Base-by-base conservation (phyloP, 2,329 filamentous ascomycete species). In the Alternaria postmessia region DNA sequence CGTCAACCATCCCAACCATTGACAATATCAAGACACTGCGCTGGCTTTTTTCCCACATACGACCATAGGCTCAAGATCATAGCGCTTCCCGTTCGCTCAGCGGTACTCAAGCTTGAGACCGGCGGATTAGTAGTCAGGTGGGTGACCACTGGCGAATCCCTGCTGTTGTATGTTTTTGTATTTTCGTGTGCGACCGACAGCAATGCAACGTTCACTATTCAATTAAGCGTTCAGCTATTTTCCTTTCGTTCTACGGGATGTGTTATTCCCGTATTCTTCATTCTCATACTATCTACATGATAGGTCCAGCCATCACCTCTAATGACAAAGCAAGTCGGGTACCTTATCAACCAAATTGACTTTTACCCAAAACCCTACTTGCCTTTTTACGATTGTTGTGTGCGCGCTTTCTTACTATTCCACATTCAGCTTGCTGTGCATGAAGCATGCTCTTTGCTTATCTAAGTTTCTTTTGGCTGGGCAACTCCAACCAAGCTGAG, bases 121-220 rank as follows among this genome's bases (percentile, higher is more conserved):
- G 54, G 51, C 41, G 26, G 43, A 54, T 28, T 43, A 64, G 59
- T 64, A 64, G 34, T 57, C 46, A 22, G 53, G 39, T 62, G 34
- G 59, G 55, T 62, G 44, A 62, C 49, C 55, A 54, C 46, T 38
- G 24, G 56, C 36, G 52, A 62, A 60, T 42, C 44, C 49, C 49
- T 48, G 56, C 55, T 62, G 53, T 59, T 59, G 53, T 62, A 62
- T 64, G 59, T 57, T 54, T 24, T 20, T 39, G 46, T 3, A 16
- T 60, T 57, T 60, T 60, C 49, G 46, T 26, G 5, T 16, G n/a
- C 36, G 5, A 54, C 14, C 24, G 9, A 44, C 22, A 28, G 42
- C 16, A n/a, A 44, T 44, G 24, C 8, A 49, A 24, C 24, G 1
- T 0, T 14, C 3, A 16, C 46, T 38, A 8, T 3, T 1, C 4